Conservation (phyloP, 805 yeast genomes). For the Wickerhamiella domercqiae region DNA sequence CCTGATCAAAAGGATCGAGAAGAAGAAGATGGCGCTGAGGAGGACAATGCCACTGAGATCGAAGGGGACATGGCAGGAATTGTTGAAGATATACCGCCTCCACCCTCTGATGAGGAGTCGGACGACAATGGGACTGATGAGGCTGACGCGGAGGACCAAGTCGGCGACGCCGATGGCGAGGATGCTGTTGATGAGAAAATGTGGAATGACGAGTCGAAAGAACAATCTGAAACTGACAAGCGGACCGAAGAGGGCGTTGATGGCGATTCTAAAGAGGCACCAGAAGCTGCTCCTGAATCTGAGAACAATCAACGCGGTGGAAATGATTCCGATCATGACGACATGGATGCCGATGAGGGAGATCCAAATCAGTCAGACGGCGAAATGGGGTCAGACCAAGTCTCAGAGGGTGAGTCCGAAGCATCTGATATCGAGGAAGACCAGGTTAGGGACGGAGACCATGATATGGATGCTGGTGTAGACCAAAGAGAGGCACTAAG, state of each 20-base stretch:
- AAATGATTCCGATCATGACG: constrained; percentile 25
- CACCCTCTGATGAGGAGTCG: constrained; percentile 31
- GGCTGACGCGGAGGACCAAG: constrained; percentile 72
- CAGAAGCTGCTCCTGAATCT: constrained; percentile 22
- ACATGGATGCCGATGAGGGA: constrained; percentile 41
- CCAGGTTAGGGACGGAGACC: constrained; percentile 35
- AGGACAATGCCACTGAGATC: constrained; percentile 82
- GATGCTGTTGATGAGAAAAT: constrained; percentile 93
- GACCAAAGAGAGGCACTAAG: no score
- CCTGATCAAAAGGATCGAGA: constrained; percentile 34
- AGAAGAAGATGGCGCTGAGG: constrained; percentile 36
- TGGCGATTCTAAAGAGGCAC: constrained; percentile 25
- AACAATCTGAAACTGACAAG: constrained; percentile 52
- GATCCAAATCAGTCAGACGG: constrained; percentile 76
- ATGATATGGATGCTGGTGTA: constrained; percentile 26
- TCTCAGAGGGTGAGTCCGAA: constrained; percentile 31
- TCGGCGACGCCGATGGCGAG: constrained; percentile 74
- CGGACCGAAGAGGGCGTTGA: constrained; percentile 57
- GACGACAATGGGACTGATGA: constrained; percentile 34
- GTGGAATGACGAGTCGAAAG: constrained; percentile 91
- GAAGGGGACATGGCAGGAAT: constrained; percentile 97
- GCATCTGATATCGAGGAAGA: constrained; percentile 67
- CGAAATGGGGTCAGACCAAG: constrained; percentile 30
- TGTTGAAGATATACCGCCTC: constrained; percentile 59
- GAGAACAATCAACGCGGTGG: constrained; percentile 23